A percentile compares a stretch with the other conserved stretches of the same genome.
phyloP scores from a whole-genome alignment of 352 stramenopile genomes.

The Phytopythium vexans region DNA sequence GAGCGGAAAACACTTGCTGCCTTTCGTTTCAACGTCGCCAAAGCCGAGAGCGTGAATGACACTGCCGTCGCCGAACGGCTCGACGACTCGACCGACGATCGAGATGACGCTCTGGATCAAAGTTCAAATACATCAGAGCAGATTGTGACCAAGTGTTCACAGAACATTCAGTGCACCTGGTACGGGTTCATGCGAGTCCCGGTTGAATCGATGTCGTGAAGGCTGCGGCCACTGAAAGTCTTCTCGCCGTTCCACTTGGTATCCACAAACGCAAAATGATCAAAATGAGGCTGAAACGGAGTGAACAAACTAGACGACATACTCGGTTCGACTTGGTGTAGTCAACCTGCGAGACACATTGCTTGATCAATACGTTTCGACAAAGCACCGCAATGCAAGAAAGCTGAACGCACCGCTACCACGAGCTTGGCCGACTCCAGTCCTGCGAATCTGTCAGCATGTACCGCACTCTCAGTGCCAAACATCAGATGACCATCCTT shows the following conservation, averaged over 20 bases:
- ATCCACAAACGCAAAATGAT: background rate
- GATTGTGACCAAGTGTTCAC: no score
- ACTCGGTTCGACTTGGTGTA: constrained; percentile 6
- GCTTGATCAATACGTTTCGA: background rate
- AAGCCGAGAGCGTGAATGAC: constrained; percentile 75
- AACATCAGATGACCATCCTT: background rate
- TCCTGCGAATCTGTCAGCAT: background rate
- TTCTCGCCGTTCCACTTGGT: constrained; percentile 5
- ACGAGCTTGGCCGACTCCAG: constrained; percentile 1
- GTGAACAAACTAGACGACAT: background rate
- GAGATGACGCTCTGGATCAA: constrained; percentile 39
- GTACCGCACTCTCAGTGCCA: no score
- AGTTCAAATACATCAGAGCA: background rate
- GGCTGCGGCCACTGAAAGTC: constrained; percentile 3
- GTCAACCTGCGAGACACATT: constrained; percentile 6
- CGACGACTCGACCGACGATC: constrained; percentile 60
- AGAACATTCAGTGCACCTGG: background rate
- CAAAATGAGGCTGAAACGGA: background rate
- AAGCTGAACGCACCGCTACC: background rate
- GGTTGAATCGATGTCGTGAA: constrained; percentile 3
- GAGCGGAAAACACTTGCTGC: constrained; percentile 51
- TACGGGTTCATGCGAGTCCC: constrained; percentile 2
- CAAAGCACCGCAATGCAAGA: background rate
- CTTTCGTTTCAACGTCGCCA: constrained; percentile 49
- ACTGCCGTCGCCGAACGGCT: constrained; percentile 77